These are phyloP conservation scores for Blastobotrys peoriensis DNA, from an alignment of 805 yeast species.

Conservation along the genomic window DNA sequence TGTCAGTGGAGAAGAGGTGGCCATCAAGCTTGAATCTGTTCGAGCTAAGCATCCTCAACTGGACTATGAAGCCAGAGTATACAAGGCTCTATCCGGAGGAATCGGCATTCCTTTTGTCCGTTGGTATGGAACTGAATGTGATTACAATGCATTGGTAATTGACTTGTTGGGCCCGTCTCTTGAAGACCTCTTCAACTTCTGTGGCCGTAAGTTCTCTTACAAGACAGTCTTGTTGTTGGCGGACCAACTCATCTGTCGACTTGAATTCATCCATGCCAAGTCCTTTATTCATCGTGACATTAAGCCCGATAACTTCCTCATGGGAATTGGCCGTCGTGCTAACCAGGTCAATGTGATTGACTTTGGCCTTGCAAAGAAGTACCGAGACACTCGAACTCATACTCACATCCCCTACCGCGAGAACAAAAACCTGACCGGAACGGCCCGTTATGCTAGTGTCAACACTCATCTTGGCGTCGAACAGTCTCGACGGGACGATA, in stretches of 20 bases:
- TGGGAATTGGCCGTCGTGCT: conserved; percentile 92
- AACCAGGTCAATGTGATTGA: conserved; percentile 91
- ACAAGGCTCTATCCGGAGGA: conserved; percentile 91
- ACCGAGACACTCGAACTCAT: conserved; percentile 89
- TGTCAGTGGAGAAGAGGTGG: conserved; percentile 95
- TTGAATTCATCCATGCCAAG: conserved; percentile 92
- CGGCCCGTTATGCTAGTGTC: conserved; percentile 93
- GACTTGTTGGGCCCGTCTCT: conserved; percentile 92
- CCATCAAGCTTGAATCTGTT: conserved; percentile 86
- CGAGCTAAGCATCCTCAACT: conserved; percentile 94
- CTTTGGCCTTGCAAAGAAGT: conserved; percentile 90
- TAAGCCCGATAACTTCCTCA: conserved; percentile 77
- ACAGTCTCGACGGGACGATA: conserved; percentile 93
- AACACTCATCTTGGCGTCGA: conserved; percentile 97
- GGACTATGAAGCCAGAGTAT: conserved; percentile 94
- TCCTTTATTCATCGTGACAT: conserved; percentile 83
- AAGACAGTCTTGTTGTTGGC: conserved; percentile 91
- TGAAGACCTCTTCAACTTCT: conserved; percentile 93
- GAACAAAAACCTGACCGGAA: conserved; percentile 93
- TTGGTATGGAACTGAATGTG: conserved; percentile 96
- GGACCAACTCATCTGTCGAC: conserved; percentile 88
- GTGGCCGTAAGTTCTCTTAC: conserved; percentile 87
- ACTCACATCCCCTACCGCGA: conserved; percentile 94
- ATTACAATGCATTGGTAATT: conserved; percentile 94
- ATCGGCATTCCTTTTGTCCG: conserved; percentile 95